Percentiles rank a stretch among this genome's conserved stretches.
Conservation (phyloP, 1,284 basidiomycete species). For the Apiotrichum laibachii region DNA sequence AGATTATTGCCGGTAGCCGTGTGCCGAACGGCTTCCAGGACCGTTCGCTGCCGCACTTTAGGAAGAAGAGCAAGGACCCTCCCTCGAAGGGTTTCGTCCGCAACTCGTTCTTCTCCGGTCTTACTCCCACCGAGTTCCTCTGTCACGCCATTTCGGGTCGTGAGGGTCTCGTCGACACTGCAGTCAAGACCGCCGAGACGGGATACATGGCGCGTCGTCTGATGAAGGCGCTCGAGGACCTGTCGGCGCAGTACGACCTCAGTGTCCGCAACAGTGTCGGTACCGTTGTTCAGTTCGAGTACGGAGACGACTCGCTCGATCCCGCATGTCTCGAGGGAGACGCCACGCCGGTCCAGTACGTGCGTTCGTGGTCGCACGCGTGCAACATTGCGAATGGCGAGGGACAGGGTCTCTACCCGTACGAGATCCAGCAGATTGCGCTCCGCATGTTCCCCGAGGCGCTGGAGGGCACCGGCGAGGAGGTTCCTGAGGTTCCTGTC, state of each 20-base stretch:
- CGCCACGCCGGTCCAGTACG: constrained; percentile 85
- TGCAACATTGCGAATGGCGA: constrained; percentile 61
- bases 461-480: constrained; percentile 7
- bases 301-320: constrained; percentile 96
- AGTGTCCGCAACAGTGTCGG: constrained; percentile 95
- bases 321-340: constrained; percentile 95
- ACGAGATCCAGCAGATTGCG: constrained; percentile 76
- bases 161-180: constrained; percentile 98
- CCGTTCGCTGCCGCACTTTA: constrained; percentile 96
- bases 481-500: constrained; percentile 29
- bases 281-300: constrained; percentile 96
- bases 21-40: constrained; percentile 99
- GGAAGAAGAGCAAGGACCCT: constrained; percentile 94
- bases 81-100: constrained; percentile 98
- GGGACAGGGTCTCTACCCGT: constrained; percentile 74
- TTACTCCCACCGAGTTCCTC: constrained; percentile 94
- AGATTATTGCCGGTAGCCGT: constrained; percentile 97
- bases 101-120: constrained; percentile 92
- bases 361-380: constrained; percentile 84
- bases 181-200: constrained; percentile 99
- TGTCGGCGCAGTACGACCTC: constrained; percentile 94
- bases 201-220: constrained; percentile 98
- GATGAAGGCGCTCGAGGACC: constrained; percentile 98
- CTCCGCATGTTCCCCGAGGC: constrained; percentile 55
- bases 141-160: constrained; percentile 99